Conservation (phyloP, 2,329 filamentous ascomycete species). For the Pseudogymnoascus sp. region DNA sequence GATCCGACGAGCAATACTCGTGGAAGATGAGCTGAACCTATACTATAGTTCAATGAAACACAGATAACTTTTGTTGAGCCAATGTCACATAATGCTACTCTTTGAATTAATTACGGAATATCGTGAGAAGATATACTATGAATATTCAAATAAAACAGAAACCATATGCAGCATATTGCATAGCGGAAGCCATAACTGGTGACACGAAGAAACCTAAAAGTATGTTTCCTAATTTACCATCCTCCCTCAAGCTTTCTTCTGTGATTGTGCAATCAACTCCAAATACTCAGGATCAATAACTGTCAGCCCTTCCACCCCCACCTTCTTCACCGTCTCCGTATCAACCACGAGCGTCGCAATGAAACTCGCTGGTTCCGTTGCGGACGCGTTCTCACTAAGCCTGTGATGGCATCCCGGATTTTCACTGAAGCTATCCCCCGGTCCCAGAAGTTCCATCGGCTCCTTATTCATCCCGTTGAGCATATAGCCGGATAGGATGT, state of each 20-base stretch:
- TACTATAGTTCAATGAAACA: neutral
- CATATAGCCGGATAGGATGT: slow-evolving; percentile 32
- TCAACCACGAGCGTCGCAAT: slow-evolving; percentile 36
- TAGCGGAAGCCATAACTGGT: neutral
- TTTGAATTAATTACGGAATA: no score
- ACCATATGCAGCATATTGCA: neutral
- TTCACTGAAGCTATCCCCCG: slow-evolving; percentile 36
- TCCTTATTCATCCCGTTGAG: slow-evolving; percentile 42
- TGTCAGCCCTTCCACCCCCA: slow-evolving; percentile 25
- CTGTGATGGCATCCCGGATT: slow-evolving; percentile 41
- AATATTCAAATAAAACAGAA: neutral
- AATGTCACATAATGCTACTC: no score
- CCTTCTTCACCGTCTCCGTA: slow-evolving; percentile 30
- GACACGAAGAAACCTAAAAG: neutral
- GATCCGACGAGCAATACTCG: neutral
- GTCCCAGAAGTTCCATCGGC: slow-evolving; percentile 25
- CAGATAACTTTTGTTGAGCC: no score
- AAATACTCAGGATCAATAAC: slow-evolving; percentile 31
- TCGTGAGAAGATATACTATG: no score
- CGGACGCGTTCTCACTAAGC: slow-evolving; percentile 37
- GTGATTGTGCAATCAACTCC: slow-evolving; percentile 20
- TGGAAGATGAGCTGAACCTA: neutral
- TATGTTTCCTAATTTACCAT: neutral
- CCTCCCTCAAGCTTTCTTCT: neutral
- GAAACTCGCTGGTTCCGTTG: slow-evolving; percentile 29